Conservation (phyloP, 768 basidiomycete genomes). For the Rubroboletus pulcherrimus region DNA sequence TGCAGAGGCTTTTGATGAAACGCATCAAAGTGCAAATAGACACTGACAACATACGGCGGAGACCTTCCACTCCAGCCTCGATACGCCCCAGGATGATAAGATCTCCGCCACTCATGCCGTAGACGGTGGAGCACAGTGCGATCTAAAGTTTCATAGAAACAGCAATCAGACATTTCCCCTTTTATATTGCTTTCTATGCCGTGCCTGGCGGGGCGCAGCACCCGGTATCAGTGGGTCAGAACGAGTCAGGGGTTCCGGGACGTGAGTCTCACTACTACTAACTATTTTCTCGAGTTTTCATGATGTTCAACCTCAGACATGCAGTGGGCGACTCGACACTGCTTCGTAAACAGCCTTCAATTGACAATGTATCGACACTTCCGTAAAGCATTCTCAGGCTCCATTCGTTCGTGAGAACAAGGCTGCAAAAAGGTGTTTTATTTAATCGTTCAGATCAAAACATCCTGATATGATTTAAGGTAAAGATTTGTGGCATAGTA, state of each 20-base stretch:
- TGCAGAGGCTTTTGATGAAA: neutral
- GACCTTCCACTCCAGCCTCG: neutral
- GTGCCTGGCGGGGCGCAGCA: neutral
- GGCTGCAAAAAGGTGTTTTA: neutral
- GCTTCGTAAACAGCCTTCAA: neutral
- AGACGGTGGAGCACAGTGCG: neutral
- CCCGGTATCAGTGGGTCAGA: neutral
- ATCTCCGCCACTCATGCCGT: too few relatives aligned
- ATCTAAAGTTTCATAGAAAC: neutral
- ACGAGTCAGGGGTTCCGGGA: too few relatives aligned
- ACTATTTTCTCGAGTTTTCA: conserved; percentile 19
- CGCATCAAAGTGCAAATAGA: neutral
- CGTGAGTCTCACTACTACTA: too few relatives aligned
- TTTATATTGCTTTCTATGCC: neutral
- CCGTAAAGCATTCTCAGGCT: neutral
- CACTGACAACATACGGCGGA: neutral
- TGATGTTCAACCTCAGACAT: too few relatives aligned
- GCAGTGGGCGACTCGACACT: neutral
- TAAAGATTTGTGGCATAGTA: neutral
- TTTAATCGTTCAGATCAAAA: neutral
- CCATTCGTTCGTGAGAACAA: neutral
- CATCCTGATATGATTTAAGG: neutral
- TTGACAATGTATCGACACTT: neutral
- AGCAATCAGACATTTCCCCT: neutral
- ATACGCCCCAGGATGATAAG: too few relatives aligned